phyloP scores from a whole-genome alignment of 169 alveolate species.

The Plasmodium yoelii region DNA sequence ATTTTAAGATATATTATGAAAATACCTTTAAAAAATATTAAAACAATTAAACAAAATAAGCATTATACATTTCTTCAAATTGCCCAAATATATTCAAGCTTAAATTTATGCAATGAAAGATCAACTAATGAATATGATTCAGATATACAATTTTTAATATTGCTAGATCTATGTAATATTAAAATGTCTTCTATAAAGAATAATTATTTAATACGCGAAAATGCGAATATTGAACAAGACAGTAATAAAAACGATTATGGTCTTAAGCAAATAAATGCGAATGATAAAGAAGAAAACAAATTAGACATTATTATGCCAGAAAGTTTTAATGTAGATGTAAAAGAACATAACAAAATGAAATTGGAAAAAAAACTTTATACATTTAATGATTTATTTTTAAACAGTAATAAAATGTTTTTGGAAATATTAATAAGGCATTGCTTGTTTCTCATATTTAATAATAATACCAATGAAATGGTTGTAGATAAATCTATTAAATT shows the following conservation, averaged over 20 bases:
- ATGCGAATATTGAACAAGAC: background rate
- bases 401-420: conserved; percentile 21
- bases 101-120: conserved; percentile 28
- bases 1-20: conserved; percentile 45
- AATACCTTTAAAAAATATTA: conserved; percentile 55
- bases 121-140: conserved; percentile 49
- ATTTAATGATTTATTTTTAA: conserved; percentile 27
- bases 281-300: background rate
- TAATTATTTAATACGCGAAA: conserved; percentile 2
- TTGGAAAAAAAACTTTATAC: background rate
- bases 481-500: conserved; percentile 55
- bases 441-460: conserved; percentile 54
- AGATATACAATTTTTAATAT: conserved; percentile 58
- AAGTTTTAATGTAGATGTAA: background rate
- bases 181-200: conserved; percentile 10
- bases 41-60: conserved; percentile 2
- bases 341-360: background rate
- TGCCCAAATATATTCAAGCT: conserved; percentile 52
- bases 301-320: background rate
- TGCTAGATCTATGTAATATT: conserved; percentile 35
- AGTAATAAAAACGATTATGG: background rate
- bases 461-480: conserved; percentile 61
- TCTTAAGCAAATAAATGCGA: background rate
- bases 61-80: conserved; percentile 69
- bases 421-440: conserved; percentile 67